phyloP scores from a whole-genome alignment of 2,329 filamentous ascomycete species.

The Sarocladiaceae sp. region DNA sequence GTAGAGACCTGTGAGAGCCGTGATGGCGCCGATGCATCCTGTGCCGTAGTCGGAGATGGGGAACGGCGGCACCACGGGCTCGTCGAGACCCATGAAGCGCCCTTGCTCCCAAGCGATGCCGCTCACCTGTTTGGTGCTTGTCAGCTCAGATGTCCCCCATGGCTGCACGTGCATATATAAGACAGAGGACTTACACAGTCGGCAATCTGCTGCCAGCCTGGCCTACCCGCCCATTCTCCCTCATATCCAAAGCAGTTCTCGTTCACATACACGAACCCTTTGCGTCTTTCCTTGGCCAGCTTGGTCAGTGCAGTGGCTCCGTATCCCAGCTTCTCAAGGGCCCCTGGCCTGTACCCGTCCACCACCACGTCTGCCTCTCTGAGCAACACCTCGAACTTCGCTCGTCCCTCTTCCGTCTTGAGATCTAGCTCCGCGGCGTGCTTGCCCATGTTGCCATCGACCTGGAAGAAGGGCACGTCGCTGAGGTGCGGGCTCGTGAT shows the following conservation, averaged over 20 bases:
- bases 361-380: slow-evolving; percentile 57
- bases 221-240: slow-evolving; percentile 53
- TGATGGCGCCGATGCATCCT: slow-evolving; percentile 64
- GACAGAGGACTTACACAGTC: slow-evolving; percentile 41
- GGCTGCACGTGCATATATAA: background rate
- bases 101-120: slow-evolving; percentile 55
- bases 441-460: slow-evolving; percentile 68
- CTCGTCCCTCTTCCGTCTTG: slow-evolving; percentile 45
- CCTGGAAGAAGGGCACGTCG: slow-evolving; percentile 66
- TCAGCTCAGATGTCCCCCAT: background rate
- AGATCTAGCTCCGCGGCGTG: slow-evolving; percentile 59
- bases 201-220: slow-evolving; percentile 68
- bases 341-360: slow-evolving; percentile 64
- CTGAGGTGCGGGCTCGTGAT: slow-evolving; percentile 62
- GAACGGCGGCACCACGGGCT: slow-evolving; percentile 58
- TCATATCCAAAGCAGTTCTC: slow-evolving; percentile 65
- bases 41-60: slow-evolving; percentile 63
- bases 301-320: slow-evolving; percentile 47
- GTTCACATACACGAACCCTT: slow-evolving; percentile 60
- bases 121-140: slow-evolving; percentile 32
- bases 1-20: slow-evolving; percentile 58
- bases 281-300: slow-evolving; percentile 46
- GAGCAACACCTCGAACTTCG: slow-evolving; percentile 52
- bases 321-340: slow-evolving; percentile 58
- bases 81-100: slow-evolving; percentile 28